phyloP scores from a whole-genome alignment of 2,329 filamentous ascomycete species.

The Xylariaceae sp. region DNA sequence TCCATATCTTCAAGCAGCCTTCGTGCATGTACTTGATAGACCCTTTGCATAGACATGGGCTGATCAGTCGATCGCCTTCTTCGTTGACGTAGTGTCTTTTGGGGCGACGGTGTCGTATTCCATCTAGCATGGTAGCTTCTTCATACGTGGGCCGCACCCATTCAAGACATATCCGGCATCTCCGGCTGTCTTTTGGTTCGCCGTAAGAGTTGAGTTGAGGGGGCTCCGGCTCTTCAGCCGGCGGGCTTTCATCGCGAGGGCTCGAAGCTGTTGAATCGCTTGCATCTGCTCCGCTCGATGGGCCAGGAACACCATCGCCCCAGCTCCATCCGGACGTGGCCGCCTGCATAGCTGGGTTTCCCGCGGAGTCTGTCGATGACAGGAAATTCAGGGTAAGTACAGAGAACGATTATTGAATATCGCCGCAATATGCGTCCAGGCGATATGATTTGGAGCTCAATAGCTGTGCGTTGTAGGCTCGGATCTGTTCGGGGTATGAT shows the following conservation, averaged over 20 bases:
- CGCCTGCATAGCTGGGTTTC: constrained; percentile 15
- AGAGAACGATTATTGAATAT: too few species aligned
- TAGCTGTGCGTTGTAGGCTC: constrained; percentile 6
- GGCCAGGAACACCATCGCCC: constrained; percentile 4
- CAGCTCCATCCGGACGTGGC: constrained; percentile 12
- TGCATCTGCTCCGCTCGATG: background rate
- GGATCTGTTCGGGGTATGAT: background rate
- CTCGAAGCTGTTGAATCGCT: constrained; percentile 9
- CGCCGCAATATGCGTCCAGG: too few species aligned
- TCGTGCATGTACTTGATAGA: constrained; percentile 93
- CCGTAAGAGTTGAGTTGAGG: constrained; percentile 18
- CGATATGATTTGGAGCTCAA: background rate
- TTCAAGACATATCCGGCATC: constrained; percentile 89
- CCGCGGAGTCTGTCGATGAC: constrained; percentile 4
- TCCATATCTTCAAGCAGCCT: constrained; percentile 80
- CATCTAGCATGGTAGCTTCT: constrained; percentile 29
- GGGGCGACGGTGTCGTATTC: constrained; percentile 23
- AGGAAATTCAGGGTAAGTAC: background rate
- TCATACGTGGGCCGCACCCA: constrained; percentile 49
- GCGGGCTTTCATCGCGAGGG: constrained; percentile 16
- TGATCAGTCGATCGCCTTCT: constrained; percentile 59
- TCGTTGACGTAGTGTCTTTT: constrained; percentile 28
- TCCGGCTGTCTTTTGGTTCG: constrained; percentile 32
- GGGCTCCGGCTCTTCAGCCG: constrained; percentile 15
- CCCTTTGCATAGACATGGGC: constrained; percentile 91